These are phyloP conservation scores for Diplodia scrobiculata DNA, from an alignment of 2,329 filamentous ascomycete genomes.

Conservation along the genomic window DNA sequence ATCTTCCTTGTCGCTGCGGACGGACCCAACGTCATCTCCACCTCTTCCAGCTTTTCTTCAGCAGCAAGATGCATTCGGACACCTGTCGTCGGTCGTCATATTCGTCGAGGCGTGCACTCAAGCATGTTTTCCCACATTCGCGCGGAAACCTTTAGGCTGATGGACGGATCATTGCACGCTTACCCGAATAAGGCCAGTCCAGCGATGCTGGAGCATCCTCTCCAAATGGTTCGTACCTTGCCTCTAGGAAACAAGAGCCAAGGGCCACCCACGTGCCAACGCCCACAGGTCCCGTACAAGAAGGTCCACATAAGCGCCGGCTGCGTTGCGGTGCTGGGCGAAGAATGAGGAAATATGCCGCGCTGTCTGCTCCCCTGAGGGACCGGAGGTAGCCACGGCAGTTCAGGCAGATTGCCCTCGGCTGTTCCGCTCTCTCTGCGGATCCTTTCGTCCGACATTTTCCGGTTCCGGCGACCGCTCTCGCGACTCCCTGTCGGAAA, in stretches of 20 bases:
- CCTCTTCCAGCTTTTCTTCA: neutral
- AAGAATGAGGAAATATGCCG: neutral
- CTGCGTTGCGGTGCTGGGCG: neutral
- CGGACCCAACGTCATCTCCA: slow-evolving; percentile 16
- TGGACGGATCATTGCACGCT: slow-evolving; percentile 1
- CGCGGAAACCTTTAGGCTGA: slow-evolving; percentile 23
- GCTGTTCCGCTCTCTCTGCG: neutral
- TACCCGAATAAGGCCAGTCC: neutral
- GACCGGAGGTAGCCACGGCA: neutral
- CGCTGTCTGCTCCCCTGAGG: neutral
- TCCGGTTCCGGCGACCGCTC: slow-evolving; percentile 5
- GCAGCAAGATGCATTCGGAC: neutral
- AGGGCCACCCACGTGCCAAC: neutral
- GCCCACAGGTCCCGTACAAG: neutral
- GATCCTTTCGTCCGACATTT: slow-evolving; percentile 23
- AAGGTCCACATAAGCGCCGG: neutral
- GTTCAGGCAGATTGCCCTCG: slow-evolving; percentile 18
- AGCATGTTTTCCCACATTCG: neutral
- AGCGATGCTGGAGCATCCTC: neutral
- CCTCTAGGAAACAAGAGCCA: neutral
- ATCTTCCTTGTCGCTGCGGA: slow-evolving; percentile 5
- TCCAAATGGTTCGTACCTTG: neutral
- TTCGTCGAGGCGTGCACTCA: neutral
- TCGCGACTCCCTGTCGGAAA: slow-evolving; percentile 4
- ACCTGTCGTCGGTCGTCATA: neutral